These are phyloP conservation scores for Penicillium goetzii DNA, from an alignment of 495 filamentous ascomycete genomes.

Conservation along the genomic window DNA sequence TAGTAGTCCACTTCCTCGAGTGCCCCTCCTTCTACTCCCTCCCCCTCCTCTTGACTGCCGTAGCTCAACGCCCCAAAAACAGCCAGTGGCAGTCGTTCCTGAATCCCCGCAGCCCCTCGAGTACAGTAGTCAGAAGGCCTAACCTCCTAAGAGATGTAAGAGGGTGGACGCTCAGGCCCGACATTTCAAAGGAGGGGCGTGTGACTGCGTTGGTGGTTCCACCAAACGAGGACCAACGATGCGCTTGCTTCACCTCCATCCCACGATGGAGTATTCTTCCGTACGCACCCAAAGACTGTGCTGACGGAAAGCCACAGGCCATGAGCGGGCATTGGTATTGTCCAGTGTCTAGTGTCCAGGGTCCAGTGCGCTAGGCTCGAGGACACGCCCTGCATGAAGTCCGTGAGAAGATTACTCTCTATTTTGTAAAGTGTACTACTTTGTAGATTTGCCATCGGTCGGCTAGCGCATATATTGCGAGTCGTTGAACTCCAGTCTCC, in stretches of 20 bases:
- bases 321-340: background rate
- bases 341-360: background rate
- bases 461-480: background rate
- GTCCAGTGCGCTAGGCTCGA: background rate
- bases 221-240: slow-evolving; percentile 11
- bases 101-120: slow-evolving; percentile 26
- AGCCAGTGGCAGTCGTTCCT: slow-evolving; percentile 43
- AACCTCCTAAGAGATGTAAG: background rate
- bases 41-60: background rate
- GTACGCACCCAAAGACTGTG: background rate
- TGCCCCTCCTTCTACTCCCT: background rate
- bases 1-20: background rate
- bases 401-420: background rate
- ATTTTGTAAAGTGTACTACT: background rate
- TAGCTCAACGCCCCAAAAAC: slow-evolving; percentile 9
- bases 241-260: slow-evolving; percentile 5
- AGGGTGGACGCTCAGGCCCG: slow-evolving; percentile 29
- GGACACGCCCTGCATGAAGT: background rate
- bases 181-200: slow-evolving; percentile 15
- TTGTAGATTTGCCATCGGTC: background rate
- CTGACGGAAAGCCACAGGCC: background rate
- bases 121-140: slow-evolving; percentile 23
- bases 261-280: background rate
- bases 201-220: slow-evolving; percentile 25
- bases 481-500: background rate